phyloP scores from a whole-genome alignment of 2,329 filamentous ascomycete species.

The Talaromyces sp. region DNA sequence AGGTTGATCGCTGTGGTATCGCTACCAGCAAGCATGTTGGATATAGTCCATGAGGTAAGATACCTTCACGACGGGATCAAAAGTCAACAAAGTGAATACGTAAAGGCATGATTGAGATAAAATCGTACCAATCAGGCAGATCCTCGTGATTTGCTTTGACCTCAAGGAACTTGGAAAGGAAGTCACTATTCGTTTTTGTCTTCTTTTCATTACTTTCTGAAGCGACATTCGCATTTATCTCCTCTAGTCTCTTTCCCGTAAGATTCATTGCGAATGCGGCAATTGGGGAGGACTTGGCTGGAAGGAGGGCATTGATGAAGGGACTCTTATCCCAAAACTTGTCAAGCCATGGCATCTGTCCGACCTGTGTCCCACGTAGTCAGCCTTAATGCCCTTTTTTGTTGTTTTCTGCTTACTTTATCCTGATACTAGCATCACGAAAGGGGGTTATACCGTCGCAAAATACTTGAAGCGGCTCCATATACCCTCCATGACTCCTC shows the following conservation, averaged over 20 bases:
- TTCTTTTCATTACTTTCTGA: neutral
- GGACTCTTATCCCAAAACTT: constrained; percentile 22
- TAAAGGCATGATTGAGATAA: too few species aligned
- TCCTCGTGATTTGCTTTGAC: neutral
- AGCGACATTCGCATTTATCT: too few species aligned
- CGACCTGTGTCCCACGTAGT: constrained; percentile 19
- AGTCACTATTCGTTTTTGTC: neutral
- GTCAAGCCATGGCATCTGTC: constrained; percentile 30
- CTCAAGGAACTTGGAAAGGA: neutral
- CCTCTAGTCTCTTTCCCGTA: neutral
- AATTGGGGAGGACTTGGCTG: neutral
- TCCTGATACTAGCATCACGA: too few species aligned
- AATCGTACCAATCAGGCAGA: neutral
- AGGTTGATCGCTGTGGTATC: constrained; percentile 29
- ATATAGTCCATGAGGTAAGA: constrained; percentile 30
- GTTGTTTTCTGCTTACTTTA: too few species aligned
- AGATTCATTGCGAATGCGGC: neutral
- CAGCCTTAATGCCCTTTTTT: too few species aligned
- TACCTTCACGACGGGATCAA: constrained; percentile 18
- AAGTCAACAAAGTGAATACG: neutral
- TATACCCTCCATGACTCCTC: constrained; percentile 24
- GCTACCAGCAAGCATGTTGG: constrained; percentile 31
- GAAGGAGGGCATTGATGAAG: constrained; percentile 15
- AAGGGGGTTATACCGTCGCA: too few species aligned
- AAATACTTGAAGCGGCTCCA: too few species aligned